These are phyloP conservation scores for Crithidia bombi DNA, from an alignment of 208 protist species.

Conservation along the genomic window DNA sequence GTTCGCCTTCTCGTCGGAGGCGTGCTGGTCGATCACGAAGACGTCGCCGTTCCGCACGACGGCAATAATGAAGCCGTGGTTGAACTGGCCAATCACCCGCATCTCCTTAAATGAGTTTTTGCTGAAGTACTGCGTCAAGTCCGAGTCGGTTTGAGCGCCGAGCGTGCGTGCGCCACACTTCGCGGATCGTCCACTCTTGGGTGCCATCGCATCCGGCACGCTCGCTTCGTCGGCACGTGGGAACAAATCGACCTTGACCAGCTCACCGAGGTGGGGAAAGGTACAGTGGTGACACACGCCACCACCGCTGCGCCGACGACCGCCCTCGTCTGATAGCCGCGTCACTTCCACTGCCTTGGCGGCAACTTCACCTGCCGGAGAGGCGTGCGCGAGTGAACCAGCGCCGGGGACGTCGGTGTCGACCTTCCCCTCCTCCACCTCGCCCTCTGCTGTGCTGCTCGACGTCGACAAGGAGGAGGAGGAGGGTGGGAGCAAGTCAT, in stretches of 20 bases:
- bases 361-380: not conserved
- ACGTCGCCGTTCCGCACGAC: slow-evolving; percentile 69
- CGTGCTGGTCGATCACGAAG: slow-evolving; percentile 96
- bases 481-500: not conserved
- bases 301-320: slow-evolving; percentile 29
- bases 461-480: slow-evolving; percentile 17
- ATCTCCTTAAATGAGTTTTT: slow-evolving; percentile 90
- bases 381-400: not conserved
- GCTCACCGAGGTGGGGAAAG: slow-evolving; percentile 38
- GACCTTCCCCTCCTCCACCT: not conserved
- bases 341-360: slow-evolving; percentile 25
- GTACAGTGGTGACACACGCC: slow-evolving; percentile 34
- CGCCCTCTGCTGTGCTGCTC: not conserved
- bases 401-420: not conserved
- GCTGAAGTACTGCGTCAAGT: slow-evolving; percentile 68
- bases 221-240: not conserved
- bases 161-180: slow-evolving; percentile 27
- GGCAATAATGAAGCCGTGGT: slow-evolving; percentile 94
- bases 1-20: slow-evolving; percentile 95
- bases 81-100: slow-evolving; percentile 94
- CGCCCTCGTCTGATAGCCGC: slow-evolving; percentile 47
- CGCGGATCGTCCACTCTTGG: not conserved
- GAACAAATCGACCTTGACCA: slow-evolving; percentile 14
- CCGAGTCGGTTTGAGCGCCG: slow-evolving; percentile 58
- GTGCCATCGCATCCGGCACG: not conserved